Percentiles rank a stretch among this genome's conserved stretches.
Evolutionary conservation across 2,329 filamentous ascomycete genomes (phyloP).

Genomic region (Fusarium ramigenum): DNA sequence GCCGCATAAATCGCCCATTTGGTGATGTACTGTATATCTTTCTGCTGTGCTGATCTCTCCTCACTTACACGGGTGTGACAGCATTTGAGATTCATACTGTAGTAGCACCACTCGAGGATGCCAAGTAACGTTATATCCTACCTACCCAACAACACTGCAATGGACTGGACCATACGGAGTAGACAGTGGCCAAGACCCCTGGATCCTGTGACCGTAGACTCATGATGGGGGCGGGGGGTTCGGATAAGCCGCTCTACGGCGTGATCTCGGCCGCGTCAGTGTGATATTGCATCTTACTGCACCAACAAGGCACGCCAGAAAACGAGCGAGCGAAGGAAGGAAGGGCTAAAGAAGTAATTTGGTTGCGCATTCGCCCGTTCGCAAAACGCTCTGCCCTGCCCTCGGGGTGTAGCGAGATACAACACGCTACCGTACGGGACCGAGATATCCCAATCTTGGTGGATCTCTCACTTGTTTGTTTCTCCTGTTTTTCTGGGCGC

Average conservation of each 20-base stretch:
- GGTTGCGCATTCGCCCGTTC: background rate
- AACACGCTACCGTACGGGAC: background rate
- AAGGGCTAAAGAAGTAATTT: conserved; percentile 13
- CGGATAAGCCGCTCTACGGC: conserved; percentile 38
- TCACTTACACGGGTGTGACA: conserved; percentile 1
- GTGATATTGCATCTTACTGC: conserved; percentile 34
- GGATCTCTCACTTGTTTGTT: conserved; percentile 14
- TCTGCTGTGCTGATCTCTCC: conserved; percentile 21
- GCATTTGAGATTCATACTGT: background rate
- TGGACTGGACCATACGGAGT: background rate
- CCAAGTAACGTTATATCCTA: background rate
- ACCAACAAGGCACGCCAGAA: conserved; percentile 17
- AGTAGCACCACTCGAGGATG: background rate
- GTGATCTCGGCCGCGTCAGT: conserved; percentile 37
- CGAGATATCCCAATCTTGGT: conserved; percentile 8
- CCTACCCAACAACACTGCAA: background rate
- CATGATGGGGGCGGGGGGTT: conserved; percentile 14
- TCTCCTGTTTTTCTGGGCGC: background rate
- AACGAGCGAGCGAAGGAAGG: background rate
- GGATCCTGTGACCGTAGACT: conserved; percentile 12
- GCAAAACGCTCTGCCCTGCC: background rate
- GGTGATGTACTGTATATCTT: background rate
- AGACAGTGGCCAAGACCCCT: conserved; percentile 9
- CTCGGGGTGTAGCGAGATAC: background rate
- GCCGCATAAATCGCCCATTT: conserved; percentile 12